Conservation (phyloP, 441 rosid species). For the Corymbia calophylla region DNA sequence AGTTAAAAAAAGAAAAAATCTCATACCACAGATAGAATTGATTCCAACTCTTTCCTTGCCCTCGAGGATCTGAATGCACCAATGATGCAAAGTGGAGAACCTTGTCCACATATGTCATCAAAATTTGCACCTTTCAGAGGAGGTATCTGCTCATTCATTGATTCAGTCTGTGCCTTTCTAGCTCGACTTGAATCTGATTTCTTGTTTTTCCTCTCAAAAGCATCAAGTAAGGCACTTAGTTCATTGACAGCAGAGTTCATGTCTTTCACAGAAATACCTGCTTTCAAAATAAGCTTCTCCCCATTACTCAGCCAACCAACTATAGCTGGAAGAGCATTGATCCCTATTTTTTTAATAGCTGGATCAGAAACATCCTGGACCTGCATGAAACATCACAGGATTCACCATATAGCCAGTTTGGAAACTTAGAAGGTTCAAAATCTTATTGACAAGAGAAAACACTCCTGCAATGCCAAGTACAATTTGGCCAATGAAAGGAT, state of each 20-base stretch:
- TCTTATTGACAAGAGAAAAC: not conserved
- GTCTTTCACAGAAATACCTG: constrained; percentile 75
- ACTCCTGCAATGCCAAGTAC: not conserved
- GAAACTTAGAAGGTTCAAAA: not conserved
- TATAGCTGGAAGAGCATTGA: constrained; percentile 71
- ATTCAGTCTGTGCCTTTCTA: constrained; percentile 23
- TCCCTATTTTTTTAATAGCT: constrained; percentile 43
- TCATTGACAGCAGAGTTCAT: constrained; percentile 61
- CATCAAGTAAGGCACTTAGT: constrained; percentile 51
- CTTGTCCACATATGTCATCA: constrained; percentile 57
- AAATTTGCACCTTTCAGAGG: constrained; percentile 41
- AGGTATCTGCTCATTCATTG: constrained; percentile 33
- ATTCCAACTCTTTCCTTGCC: constrained; percentile 53
- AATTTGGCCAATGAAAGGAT: not conserved
- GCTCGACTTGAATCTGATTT: constrained; percentile 40
- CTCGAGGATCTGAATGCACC: constrained; percentile 66
- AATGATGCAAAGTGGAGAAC: constrained; percentile 66
- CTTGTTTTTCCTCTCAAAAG: constrained; percentile 66
- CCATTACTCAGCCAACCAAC: constrained; percentile 87
- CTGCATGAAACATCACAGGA: constrained; percentile 26
- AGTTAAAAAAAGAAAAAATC: not conserved
- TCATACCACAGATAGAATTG: constrained; percentile 50
- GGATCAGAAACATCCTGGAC: constrained; percentile 57
- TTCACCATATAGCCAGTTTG: not conserved
- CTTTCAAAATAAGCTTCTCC: constrained; percentile 58